Evolutionary conservation across 176 grass and related monocot species (phyloP).

Genomic region (Cocos nucifera): DNA sequence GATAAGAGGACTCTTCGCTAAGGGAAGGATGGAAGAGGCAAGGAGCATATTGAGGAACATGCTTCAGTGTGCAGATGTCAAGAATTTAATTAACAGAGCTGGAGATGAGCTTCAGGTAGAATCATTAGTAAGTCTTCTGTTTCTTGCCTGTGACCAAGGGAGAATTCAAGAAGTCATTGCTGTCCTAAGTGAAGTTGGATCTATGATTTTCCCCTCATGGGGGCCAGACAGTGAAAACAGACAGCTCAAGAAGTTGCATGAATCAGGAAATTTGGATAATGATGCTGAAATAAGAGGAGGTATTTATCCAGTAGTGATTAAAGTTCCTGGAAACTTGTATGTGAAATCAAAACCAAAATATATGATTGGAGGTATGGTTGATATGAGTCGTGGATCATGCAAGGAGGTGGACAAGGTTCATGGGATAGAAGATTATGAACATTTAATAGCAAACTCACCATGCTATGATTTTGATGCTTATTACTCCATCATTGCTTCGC

Average conservation of each 20-base stretch:
- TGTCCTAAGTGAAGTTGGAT: constrained; percentile 64
- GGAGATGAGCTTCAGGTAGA: constrained; percentile 54
- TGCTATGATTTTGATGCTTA: constrained; percentile 66
- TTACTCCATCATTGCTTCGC: constrained; percentile 54
- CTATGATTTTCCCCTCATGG: constrained; percentile 36
- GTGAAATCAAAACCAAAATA: constrained; percentile 1
- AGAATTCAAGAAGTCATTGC: constrained; percentile 59
- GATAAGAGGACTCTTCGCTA: constrained; percentile 60
- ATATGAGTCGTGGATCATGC: constrained; percentile 30
- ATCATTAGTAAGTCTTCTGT: constrained; percentile 51
- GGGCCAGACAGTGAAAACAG: constrained; percentile 21
- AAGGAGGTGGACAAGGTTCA: constrained; percentile 8
- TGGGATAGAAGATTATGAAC: constrained; percentile 27
- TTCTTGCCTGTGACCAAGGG: constrained; percentile 67
- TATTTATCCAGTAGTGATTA: constrained; percentile 13
- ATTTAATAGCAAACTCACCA: constrained; percentile 43
- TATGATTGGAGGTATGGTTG: constrained; percentile 17
- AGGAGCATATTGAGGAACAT: constrained; percentile 67
- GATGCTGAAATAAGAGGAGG: constrained; percentile 14
- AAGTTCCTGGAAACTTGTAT: constrained; percentile 20
- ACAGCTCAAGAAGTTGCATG: constrained; percentile 33
- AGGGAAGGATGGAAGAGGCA: constrained; percentile 89
- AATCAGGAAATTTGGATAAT: constrained; percentile 19
- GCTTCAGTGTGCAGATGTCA: constrained; percentile 57
- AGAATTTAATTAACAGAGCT: constrained; percentile 50